Conservation (phyloP, 306 rosid species). For the Fragaria nilgerrensis region DNA sequence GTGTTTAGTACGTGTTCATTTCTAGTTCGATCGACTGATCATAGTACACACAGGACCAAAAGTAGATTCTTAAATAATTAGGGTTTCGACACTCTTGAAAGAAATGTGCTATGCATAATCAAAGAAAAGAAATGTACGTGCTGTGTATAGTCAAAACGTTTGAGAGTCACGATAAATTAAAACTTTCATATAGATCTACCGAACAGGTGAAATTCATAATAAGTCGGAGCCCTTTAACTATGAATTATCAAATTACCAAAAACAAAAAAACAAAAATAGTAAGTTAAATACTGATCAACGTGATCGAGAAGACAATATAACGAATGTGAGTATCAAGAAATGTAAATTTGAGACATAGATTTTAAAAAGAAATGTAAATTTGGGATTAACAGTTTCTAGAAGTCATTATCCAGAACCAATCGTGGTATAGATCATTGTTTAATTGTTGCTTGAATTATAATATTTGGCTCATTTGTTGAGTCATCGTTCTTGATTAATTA, state of each 20-base stretch:
- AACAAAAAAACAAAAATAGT: too few species aligned
- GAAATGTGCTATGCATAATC: too few species aligned
- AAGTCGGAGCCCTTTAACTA: not conserved
- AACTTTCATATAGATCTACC: too few species aligned
- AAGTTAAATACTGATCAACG: not conserved
- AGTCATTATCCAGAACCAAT: constrained; percentile 1
- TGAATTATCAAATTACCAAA: too few species aligned
- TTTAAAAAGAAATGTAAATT: too few species aligned
- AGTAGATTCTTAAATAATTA: not conserved
- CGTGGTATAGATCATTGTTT: not conserved
- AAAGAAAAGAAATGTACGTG: not conserved
- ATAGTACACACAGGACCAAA: not conserved
- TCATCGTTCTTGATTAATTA: not conserved
- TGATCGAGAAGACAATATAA: not conserved
- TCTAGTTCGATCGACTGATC: not conserved
- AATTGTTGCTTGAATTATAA: constrained; percentile 1
- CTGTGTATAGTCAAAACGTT: not conserved
- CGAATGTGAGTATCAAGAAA: not conserved
- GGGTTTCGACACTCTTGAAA: not conserved
- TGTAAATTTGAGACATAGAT: too few species aligned
- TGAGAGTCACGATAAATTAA: too few species aligned
- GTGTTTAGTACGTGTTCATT: not conserved
- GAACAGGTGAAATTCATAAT: not conserved
- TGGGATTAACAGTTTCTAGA: not conserved
- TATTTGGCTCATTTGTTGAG: not conserved